These are phyloP conservation scores for Umbilicus rupestris DNA, from an alignment of 164 flowering plant species.

Conservation along the genomic window DNA sequence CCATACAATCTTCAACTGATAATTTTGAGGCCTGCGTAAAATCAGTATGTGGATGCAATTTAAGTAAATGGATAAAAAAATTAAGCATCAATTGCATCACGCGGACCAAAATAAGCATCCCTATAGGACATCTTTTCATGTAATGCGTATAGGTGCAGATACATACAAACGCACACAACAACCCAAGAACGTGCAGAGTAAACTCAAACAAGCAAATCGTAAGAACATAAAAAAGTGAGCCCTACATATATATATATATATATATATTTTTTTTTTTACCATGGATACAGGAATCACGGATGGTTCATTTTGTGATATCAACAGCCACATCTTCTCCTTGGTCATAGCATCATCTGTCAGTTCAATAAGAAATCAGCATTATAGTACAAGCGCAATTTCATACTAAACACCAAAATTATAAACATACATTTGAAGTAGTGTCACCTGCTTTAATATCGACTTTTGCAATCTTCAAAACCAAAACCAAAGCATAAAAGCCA, in stretches of 20 bases:
- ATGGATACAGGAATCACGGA: constrained; percentile 55
- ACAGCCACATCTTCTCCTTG: constrained; percentile 82
- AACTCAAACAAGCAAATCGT: not conserved
- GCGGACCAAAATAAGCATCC: not conserved
- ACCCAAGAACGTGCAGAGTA: not conserved
- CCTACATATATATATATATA: not conserved
- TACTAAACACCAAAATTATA: not conserved
- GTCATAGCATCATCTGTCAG: constrained; percentile 59
- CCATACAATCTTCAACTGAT: constrained; percentile 62
- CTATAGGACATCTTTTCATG: too few species aligned
- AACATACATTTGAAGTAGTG: not conserved
- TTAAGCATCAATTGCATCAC: not conserved
- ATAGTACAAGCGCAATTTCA: not conserved
- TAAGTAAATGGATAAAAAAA: not conserved
- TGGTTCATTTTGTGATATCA: constrained; percentile 80
- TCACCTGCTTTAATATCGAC: constrained; percentile 81
- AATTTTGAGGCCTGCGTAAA: constrained; percentile 60
- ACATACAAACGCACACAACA: not conserved
- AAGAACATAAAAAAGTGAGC: not conserved
- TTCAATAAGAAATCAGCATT: not conserved
- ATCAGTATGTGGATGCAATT: not conserved
- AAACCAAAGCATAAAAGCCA: constrained; percentile 76
- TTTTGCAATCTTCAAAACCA: constrained; percentile 59
- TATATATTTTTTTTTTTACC: constrained; percentile 37
- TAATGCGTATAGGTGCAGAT: too few species aligned